phyloP scores from a whole-genome alignment of 352 stramenopile genomes.

The Globisporangium polare region DNA sequence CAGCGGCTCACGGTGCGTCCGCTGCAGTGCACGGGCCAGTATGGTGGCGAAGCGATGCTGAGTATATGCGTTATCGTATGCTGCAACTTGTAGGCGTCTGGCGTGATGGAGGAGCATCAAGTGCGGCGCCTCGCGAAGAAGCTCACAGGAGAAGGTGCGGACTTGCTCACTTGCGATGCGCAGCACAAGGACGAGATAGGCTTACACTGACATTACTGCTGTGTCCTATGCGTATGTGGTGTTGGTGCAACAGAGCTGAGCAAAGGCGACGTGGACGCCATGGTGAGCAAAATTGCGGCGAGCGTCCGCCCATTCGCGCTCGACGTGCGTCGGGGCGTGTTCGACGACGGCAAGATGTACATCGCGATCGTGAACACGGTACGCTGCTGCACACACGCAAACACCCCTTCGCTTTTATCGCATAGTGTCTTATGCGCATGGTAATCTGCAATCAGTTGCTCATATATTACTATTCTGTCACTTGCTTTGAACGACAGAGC shows the following conservation, averaged over 20 bases:
- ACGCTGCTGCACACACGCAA: background rate
- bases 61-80: too few relatives aligned
- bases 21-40: background rate
- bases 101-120: constrained; percentile 63
- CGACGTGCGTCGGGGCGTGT: constrained; percentile 70
- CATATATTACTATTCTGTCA: background rate
- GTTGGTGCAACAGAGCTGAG: constrained; percentile 31
- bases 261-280: constrained; percentile 52
- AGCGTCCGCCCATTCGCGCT: constrained; percentile 64
- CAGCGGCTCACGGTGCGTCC: constrained; percentile 63
- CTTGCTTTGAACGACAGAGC: constrained; percentile 30
- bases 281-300: constrained; percentile 54
- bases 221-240: background rate
- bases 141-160: constrained; percentile 62
- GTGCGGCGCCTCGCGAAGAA: constrained; percentile 45
- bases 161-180: background rate
- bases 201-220: too few relatives aligned
- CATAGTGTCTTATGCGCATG: background rate
- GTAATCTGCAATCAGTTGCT: background rate
- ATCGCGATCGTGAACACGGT: constrained; percentile 78
- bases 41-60: too few relatives aligned
- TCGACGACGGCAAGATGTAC: constrained; percentile 84
- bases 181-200: too few relatives aligned
- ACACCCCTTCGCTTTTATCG: background rate
- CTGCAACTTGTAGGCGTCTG: constrained; percentile 34